A percentile compares a stretch with the other conserved stretches of the same genome.
Conservation (phyloP, 768 basidiomycete species). For the Tephrocybe rancida region DNA sequence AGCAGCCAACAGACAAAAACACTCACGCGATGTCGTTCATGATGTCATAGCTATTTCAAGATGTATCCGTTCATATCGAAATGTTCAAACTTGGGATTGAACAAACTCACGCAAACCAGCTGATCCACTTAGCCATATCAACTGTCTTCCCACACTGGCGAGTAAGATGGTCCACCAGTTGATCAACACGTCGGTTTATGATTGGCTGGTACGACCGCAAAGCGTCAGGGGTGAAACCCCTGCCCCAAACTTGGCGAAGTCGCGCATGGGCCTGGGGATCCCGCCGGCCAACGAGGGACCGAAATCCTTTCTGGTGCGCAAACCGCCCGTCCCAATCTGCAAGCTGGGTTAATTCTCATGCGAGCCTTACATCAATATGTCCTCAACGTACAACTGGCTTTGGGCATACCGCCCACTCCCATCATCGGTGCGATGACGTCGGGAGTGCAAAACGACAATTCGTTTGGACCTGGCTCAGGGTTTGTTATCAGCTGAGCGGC, state of each 20-base stretch:
- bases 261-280: slow-evolving; percentile 33
- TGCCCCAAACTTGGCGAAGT: slow-evolving; percentile 42
- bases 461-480: slow-evolving; percentile 54
- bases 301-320: slow-evolving; percentile 14
- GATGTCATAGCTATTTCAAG: slow-evolving; percentile 34
- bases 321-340: slow-evolving; percentile 36
- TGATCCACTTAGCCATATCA: slow-evolving; percentile 35
- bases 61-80: neutral
- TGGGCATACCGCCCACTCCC: slow-evolving; percentile 39
- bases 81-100: neutral
- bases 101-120: slow-evolving; percentile 38
- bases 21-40: slow-evolving; percentile 41
- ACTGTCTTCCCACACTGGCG: slow-evolving; percentile 14
- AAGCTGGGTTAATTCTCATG: neutral
- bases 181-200: slow-evolving; percentile 9
- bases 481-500: no score
- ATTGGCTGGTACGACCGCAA: slow-evolving; percentile 28
- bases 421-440: slow-evolving; percentile 32
- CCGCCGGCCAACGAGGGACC: slow-evolving; percentile 29
- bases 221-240: slow-evolving; percentile 34
- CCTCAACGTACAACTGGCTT: slow-evolving; percentile 35
- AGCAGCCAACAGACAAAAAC: neutral
- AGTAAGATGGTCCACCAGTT: slow-evolving; percentile 25
- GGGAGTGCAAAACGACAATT: slow-evolving; percentile 38
- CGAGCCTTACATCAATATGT: neutral